Evolutionary conservation across 176 grass and related monocot species (phyloP).

Genomic region (Tillandsia leiboldiana): DNA sequence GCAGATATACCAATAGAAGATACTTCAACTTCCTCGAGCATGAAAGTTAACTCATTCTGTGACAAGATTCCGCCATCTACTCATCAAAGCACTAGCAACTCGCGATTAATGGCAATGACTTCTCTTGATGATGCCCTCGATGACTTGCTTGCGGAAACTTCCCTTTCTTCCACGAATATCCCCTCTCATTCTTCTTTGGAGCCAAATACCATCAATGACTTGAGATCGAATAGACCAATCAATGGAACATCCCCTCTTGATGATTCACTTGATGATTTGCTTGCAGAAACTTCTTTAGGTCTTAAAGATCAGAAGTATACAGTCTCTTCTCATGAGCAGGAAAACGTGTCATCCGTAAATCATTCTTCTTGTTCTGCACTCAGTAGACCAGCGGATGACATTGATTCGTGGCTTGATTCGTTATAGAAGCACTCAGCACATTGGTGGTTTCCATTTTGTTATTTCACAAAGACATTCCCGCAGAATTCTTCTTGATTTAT

Average conservation of each 20-base stretch:
- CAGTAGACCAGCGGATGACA: slow-evolving; percentile 38
- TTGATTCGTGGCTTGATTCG: slow-evolving; percentile 88
- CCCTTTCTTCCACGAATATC: slow-evolving; percentile 2
- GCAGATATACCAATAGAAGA: slow-evolving; percentile 12
- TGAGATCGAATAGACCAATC: slow-evolving; percentile 15
- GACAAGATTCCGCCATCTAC: slow-evolving; percentile 8
- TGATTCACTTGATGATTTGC: slow-evolving; percentile 44
- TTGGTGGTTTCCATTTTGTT: background rate
- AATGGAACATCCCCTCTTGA: slow-evolving; percentile 15
- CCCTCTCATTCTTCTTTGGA: slow-evolving; percentile 12
- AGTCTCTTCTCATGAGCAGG: background rate
- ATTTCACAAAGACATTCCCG: background rate
- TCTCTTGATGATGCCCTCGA: slow-evolving; percentile 44
- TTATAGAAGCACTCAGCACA: slow-evolving; percentile 11
- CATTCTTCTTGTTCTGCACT: slow-evolving; percentile 8
- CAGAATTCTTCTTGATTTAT: too few relatives aligned
- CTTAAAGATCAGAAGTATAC: slow-evolving; percentile 28
- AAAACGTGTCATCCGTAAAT: slow-evolving; percentile 6
- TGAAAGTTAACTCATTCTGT: background rate
- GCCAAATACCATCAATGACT: slow-evolving; percentile 6
- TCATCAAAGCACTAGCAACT: background rate
- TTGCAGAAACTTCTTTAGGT: slow-evolving; percentile 15
- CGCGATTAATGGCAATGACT: slow-evolving; percentile 1
- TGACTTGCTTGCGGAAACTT: slow-evolving; percentile 53
- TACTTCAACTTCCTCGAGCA: background rate